Conservation (phyloP, 2,329 filamentous ascomycete genomes). For the Exophiala spinifera region DNA sequence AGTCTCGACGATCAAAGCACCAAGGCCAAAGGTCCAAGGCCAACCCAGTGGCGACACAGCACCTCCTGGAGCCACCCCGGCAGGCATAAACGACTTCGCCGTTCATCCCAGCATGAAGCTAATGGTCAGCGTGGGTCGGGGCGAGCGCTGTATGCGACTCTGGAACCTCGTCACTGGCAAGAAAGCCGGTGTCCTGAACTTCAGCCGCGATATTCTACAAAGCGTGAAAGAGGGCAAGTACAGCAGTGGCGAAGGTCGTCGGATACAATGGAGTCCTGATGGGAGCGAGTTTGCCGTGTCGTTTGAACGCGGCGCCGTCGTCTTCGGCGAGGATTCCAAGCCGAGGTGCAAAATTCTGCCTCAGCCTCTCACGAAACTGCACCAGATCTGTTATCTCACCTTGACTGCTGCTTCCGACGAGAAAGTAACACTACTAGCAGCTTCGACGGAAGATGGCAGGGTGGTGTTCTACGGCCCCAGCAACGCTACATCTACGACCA, state of each 20-base stretch:
- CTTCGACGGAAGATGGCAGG: slow-evolving; percentile 87
- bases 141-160: slow-evolving; percentile 84
- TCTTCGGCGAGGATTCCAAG: slow-evolving; percentile 77
- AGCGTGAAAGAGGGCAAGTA: slow-evolving; percentile 74
- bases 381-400: slow-evolving; percentile 71
- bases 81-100: slow-evolving; percentile 92
- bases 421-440: slow-evolving; percentile 58
- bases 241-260: slow-evolving; percentile 75
- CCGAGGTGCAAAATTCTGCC: slow-evolving; percentile 72
- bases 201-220: slow-evolving; percentile 67
- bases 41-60: slow-evolving; percentile 89
- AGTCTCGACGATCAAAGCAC: slow-evolving; percentile 83
- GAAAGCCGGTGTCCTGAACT: slow-evolving; percentile 89
- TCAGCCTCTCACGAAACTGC: slow-evolving; percentile 70
- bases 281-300: slow-evolving; percentile 83
- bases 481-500: slow-evolving; percentile 29
- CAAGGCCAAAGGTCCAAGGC: slow-evolving; percentile 74
- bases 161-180: slow-evolving; percentile 98
- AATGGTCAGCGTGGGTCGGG: slow-evolving; percentile 87
- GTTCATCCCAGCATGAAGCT: slow-evolving; percentile 95
- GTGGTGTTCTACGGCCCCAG: slow-evolving; percentile 76
- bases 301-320: slow-evolving; percentile 79
- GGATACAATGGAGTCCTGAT: slow-evolving; percentile 73
- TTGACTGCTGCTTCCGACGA: slow-evolving; percentile 43
- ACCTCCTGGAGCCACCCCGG: slow-evolving; percentile 71